phyloP scores from a whole-genome alignment of 768 basidiomycete species.

The Agrocybe pediades region DNA sequence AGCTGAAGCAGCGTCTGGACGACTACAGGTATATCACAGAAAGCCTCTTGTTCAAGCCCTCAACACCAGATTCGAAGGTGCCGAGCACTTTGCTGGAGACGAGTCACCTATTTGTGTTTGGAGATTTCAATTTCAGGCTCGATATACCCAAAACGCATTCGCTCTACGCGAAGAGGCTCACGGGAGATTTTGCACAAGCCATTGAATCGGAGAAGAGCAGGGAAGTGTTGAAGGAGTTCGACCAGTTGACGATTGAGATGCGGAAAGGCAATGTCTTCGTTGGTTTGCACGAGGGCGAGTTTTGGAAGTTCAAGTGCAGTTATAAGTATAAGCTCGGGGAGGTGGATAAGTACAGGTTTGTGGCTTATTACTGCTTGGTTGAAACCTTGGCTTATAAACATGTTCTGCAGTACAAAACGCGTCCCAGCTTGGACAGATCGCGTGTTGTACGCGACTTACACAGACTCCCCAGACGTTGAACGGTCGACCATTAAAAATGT shows the following conservation, averaged over 20 bases:
- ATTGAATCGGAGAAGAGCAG: conserved; percentile 53
- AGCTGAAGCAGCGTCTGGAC: conserved; percentile 63
- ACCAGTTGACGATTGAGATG: conserved; percentile 69
- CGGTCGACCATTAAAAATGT: conserved; percentile 61
- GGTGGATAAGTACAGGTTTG: conserved; percentile 80
- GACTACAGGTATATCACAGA: conserved; percentile 85
- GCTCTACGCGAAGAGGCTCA: conserved; percentile 33
- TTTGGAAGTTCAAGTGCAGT: conserved; percentile 88
- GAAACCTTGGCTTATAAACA: neutral
- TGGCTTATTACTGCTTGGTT: conserved; percentile 1
- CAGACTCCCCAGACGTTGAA: conserved; percentile 57
- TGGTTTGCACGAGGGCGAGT: conserved; percentile 81
- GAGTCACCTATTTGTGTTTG: conserved; percentile 90
- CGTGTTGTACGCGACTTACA: conserved; percentile 79
- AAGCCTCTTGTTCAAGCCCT: conserved; percentile 74
- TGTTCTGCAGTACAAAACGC: conserved; percentile 55
- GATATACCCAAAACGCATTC: conserved; percentile 59
- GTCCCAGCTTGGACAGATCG: conserved; percentile 93
- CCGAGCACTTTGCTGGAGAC: conserved; percentile 77
- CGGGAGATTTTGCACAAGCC: conserved; percentile 39
- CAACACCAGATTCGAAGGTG: conserved; percentile 33
- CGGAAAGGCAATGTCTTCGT: conserved; percentile 66
- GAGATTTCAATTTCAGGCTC: conserved; percentile 92
- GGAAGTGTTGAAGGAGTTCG: conserved; percentile 66
- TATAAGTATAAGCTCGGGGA: conserved; percentile 87